Percentiles rank a stretch among this genome's conserved stretches.
These are phyloP conservation scores for Termitomyces sp. DNA, from an alignment of 768 basidiomycete species.

Conservation along the genomic window DNA sequence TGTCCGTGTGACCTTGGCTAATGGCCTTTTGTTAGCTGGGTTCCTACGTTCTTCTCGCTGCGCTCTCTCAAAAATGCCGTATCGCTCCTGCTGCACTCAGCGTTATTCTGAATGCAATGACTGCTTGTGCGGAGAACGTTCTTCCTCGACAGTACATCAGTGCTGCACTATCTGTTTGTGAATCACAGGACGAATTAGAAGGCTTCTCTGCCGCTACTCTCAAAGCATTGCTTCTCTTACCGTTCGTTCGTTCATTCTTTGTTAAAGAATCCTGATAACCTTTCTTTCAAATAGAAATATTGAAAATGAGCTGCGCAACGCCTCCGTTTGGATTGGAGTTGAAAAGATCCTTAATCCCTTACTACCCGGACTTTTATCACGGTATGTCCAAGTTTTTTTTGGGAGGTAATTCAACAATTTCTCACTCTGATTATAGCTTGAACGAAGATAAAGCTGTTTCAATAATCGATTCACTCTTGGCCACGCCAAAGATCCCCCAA, in stretches of 20 bases:
- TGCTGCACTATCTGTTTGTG: slow-evolving; percentile 62
- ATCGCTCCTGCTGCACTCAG: slow-evolving; percentile 58
- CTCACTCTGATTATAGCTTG: slow-evolving; percentile 22
- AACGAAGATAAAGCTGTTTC: slow-evolving; percentile 24
- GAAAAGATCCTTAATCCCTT: slow-evolving; percentile 58
- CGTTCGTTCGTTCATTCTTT: slow-evolving; percentile 35
- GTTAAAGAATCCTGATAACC: neutral
- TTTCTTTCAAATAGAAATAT: slow-evolving; percentile 33
- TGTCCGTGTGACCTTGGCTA: neutral
- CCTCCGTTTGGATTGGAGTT: slow-evolving; percentile 44
- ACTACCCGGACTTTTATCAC: slow-evolving; percentile 34
- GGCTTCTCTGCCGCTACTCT: slow-evolving; percentile 38
- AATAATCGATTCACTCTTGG: slow-evolving; percentile 36
- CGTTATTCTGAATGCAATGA: slow-evolving; percentile 52
- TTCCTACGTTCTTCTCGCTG: slow-evolving; percentile 68
- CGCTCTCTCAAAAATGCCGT: slow-evolving; percentile 63
- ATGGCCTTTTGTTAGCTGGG: slow-evolving; percentile 48
- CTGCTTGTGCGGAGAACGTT: slow-evolving; percentile 44
- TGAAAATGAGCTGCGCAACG: slow-evolving; percentile 41
- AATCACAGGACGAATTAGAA: slow-evolving; percentile 55
- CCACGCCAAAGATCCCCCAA: slow-evolving; percentile 28
- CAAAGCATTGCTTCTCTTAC: slow-evolving; percentile 39
- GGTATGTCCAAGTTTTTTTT: slow-evolving; percentile 19
- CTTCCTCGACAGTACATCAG: slow-evolving; percentile 59
- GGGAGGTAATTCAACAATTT: neutral